These are phyloP conservation scores for Pyrenula aspistea DNA, from an alignment of 495 filamentous ascomycete species.

Conservation along the genomic window DNA sequence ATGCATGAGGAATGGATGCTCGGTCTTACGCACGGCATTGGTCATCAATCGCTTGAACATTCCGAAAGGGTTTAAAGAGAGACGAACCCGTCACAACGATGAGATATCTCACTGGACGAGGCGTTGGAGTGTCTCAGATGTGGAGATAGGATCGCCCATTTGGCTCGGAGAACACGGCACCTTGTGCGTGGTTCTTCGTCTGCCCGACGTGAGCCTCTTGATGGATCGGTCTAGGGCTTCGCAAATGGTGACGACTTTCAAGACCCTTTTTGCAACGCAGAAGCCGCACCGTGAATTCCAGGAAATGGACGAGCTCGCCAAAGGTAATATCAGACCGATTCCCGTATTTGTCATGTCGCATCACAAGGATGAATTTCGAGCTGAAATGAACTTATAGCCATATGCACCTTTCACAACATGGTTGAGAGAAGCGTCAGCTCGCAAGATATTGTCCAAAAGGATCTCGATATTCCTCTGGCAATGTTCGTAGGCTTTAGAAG, in stretches of 20 bases:
- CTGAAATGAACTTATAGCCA: no score
- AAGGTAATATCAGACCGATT: not conserved
- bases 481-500: no score
- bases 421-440: no score
- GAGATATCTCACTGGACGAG: not conserved
- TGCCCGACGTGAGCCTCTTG: not conserved
- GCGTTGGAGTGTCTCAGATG: not conserved
- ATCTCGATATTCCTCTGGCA: no score
- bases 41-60: not conserved
- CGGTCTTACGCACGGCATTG: not conserved
- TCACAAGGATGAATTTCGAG: no score
- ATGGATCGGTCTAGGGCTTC: not conserved
- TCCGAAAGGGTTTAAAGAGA: not conserved
- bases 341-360: not conserved
- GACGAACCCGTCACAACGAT: not conserved
- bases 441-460: no score
- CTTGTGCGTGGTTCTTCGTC: not conserved
- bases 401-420: no score
- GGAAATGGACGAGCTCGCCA: not conserved
- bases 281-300: not conserved
- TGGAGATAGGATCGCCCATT: not conserved
- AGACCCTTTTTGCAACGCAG: not conserved
- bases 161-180: not conserved
- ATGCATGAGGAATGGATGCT: not conserved
- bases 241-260: not conserved